These are phyloP conservation scores for Sporothrix mexicana DNA, from an alignment of 2,329 filamentous ascomycete genomes.

Conservation along the genomic window DNA sequence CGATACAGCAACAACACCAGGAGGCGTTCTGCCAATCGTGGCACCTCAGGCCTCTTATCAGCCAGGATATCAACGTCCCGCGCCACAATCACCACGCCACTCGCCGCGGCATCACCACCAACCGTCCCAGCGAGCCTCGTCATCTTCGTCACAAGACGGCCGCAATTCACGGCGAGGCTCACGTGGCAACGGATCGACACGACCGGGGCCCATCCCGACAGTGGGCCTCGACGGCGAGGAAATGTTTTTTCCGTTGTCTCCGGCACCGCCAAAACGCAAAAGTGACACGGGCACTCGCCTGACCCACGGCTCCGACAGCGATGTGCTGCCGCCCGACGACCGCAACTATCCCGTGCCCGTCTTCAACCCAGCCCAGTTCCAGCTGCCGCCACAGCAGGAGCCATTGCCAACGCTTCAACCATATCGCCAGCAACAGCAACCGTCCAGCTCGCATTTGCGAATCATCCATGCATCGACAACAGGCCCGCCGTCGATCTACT, in stretches of 20 bases:
- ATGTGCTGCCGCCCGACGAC: constrained; percentile 34
- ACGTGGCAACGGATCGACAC: not conserved
- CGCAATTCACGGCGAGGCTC: constrained; percentile 24
- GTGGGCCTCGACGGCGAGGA: constrained; percentile 29
- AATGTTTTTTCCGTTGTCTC: constrained; percentile 32
- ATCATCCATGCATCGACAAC: constrained; percentile 27
- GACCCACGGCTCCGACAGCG: constrained; percentile 32
- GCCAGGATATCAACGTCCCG: not conserved
- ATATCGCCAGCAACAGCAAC: not conserved
- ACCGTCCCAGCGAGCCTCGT: not conserved
- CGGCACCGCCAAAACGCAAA: constrained; percentile 29
- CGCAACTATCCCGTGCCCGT: constrained; percentile 29
- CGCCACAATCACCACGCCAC: not conserved
- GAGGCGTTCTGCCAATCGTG: not conserved
- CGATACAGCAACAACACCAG: not conserved
- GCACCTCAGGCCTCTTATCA: constrained; percentile 2
- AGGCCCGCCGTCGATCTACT: constrained; percentile 41
- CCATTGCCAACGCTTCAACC: constrained; percentile 14
- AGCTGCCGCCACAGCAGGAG: constrained; percentile 10
- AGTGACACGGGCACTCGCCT: constrained; percentile 29
- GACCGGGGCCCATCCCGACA: constrained; percentile 11
- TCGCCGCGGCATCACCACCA: constrained; percentile 1
- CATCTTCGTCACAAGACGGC: constrained; percentile 22
- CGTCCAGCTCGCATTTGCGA: not conserved
- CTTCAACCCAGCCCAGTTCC: constrained; percentile 9